phyloP scores from a whole-genome alignment of 805 yeast species.

The Candida ortonii region DNA sequence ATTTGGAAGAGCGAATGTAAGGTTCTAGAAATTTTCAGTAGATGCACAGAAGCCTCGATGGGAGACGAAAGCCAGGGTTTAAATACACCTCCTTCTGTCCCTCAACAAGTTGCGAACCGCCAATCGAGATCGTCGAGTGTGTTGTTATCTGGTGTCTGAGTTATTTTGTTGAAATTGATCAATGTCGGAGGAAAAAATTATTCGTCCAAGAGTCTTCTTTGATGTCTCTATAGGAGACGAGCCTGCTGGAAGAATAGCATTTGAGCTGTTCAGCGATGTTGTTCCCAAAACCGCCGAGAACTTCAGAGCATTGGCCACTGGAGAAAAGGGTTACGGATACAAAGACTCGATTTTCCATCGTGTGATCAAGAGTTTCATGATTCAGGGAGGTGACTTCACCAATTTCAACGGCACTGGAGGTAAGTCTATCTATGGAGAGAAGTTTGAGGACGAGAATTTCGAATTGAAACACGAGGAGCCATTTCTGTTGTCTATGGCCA shows the following conservation, averaged over 20 bases:
- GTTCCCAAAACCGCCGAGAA: conserved; percentile 90
- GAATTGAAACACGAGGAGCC: conserved; percentile 74
- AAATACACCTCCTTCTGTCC: too few species aligned
- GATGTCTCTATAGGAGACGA: conserved; percentile 75
- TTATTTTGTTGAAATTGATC: too few species aligned
- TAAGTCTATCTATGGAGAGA: conserved; percentile 78
- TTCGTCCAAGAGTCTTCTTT: conserved; percentile 60
- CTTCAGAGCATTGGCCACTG: conserved; percentile 85
- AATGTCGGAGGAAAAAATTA: conserved; percentile 7
- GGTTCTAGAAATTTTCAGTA: conserved; percentile 5
- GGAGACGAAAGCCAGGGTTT: too few species aligned
- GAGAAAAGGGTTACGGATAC: conserved; percentile 77
- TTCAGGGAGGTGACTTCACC: conserved; percentile 95
- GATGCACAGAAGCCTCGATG: too few species aligned
- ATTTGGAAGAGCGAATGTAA: too few species aligned
- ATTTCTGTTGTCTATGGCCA: conserved; percentile 92
- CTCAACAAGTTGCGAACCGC: conserved; percentile 1
- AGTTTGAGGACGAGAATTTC: conserved; percentile 90
- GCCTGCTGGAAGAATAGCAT: conserved; percentile 70
- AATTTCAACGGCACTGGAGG: conserved; percentile 73
- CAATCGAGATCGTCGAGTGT: background rate
- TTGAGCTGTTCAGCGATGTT: conserved; percentile 56
- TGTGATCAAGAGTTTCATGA: conserved; percentile 84
- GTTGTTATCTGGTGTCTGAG: too few species aligned
- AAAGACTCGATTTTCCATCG: conserved; percentile 92